Conservation (phyloP, 2,329 filamentous ascomycete genomes). For the Colletotrichum echinochloae region DNA sequence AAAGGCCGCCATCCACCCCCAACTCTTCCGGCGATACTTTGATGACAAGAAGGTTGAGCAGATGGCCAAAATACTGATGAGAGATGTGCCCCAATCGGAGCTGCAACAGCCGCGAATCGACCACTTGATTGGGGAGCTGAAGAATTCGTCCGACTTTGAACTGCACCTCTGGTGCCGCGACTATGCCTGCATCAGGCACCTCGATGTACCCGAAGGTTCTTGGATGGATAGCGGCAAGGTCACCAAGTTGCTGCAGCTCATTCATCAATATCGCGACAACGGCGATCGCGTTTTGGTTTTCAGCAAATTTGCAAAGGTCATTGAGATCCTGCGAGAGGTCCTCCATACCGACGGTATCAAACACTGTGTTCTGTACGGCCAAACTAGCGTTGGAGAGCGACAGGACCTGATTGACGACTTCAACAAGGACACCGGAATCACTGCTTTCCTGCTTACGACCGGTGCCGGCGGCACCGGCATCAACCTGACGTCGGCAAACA, state of each 20-base stretch:
- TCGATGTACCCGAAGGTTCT: conserved; percentile 65
- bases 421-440: conserved; percentile 79
- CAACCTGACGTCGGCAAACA: conserved; percentile 95
- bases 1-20: conserved; percentile 90
- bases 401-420: conserved; percentile 92
- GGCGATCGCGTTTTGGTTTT: conserved; percentile 93
- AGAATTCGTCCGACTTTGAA: conserved; percentile 71
- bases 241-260: conserved; percentile 79
- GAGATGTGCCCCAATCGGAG: conserved; percentile 70
- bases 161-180: conserved; percentile 75
- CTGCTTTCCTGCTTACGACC: conserved; percentile 92
- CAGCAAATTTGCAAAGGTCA: conserved; percentile 90
- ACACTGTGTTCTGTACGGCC: conserved; percentile 89
- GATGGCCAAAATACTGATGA: conserved; percentile 82
- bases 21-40: conserved; percentile 87
- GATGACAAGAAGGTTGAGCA: conserved; percentile 78
- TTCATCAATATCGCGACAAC: conserved; percentile 78
- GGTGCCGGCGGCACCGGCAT: conserved; percentile 97
- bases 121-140: conserved; percentile 67
- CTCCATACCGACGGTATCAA: conserved; percentile 78
- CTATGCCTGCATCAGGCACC: conserved; percentile 65
- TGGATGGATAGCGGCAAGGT: conserved; percentile 84
- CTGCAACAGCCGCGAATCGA: conserved; percentile 63
- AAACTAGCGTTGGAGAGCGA: conserved; percentile 82
- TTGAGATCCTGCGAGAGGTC: conserved; percentile 89